phyloP scores from a whole-genome alignment of 257 asterid genomes.

The Solanum stenotomum region DNA sequence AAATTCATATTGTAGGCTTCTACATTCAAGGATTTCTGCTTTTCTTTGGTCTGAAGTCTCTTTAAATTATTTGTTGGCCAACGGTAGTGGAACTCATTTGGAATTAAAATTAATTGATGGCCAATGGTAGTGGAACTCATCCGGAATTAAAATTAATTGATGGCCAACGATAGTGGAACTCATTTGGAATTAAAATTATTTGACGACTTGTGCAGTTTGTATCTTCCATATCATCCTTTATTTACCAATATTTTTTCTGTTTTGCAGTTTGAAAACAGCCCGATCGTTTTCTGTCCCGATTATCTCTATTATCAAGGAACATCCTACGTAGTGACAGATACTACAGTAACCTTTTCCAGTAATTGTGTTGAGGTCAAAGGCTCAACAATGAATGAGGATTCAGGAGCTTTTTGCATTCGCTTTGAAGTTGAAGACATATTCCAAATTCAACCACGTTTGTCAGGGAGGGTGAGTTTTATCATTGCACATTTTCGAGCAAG shows the following conservation, averaged over 20 bases:
- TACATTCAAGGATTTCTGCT: neutral
- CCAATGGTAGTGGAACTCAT: neutral
- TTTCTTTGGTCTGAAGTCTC: neutral
- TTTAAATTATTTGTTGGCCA: neutral
- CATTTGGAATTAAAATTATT: neutral
- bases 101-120: slow-evolving; percentile 2
- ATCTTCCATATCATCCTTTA: neutral
- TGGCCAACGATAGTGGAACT: neutral
- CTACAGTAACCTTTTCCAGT: slow-evolving; percentile 47
- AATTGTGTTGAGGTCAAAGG: slow-evolving; percentile 47
- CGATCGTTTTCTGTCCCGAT: slow-evolving; percentile 41
- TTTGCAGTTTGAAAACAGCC: slow-evolving; percentile 45
- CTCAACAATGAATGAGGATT: slow-evolving; percentile 16
- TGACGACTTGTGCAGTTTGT: slow-evolving; percentile 6
- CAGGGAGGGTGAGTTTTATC: slow-evolving; percentile 43
- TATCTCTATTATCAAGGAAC: slow-evolving; percentile 30
- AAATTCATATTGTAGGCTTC: neutral
- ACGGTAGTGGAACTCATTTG: neutral
- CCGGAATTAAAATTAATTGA: neutral
- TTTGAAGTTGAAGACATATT: slow-evolving; percentile 54
- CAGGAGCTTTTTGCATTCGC: slow-evolving; percentile 26
- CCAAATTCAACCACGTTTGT: slow-evolving; percentile 58
- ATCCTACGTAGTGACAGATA: slow-evolving; percentile 20
- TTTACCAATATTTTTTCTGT: slow-evolving; percentile 9
- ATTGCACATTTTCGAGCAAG: neutral